phyloP scores from a whole-genome alignment of 257 asterid genomes.

The Paulownia fortunei region DNA sequence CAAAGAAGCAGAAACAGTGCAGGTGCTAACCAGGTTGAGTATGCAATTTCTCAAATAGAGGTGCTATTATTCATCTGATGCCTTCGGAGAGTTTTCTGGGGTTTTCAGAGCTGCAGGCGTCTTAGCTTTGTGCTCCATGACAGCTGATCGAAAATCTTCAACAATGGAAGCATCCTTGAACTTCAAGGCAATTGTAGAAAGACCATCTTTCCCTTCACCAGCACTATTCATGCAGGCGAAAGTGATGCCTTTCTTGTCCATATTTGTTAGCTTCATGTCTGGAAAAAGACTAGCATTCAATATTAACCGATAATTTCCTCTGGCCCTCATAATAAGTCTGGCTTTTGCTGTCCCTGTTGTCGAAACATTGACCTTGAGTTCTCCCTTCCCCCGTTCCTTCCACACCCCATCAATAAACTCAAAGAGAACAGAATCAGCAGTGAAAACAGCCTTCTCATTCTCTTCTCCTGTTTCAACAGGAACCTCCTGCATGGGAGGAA shows the following conservation, averaged over 20 bases:
- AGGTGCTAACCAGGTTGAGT: neutral
- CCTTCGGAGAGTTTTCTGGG: constrained; percentile 84
- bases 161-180: constrained; percentile 74
- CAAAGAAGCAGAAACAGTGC: neutral
- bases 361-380: constrained; percentile 72
- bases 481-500: constrained; percentile 66
- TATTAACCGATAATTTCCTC: constrained; percentile 83
- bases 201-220: constrained; percentile 68
- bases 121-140: constrained; percentile 56
- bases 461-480: constrained; percentile 80
- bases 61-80: constrained; percentile 44
- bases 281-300: constrained; percentile 88
- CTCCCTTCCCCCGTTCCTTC: constrained; percentile 98
- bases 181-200: constrained; percentile 86
- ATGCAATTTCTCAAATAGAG: neutral
- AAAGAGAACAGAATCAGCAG: constrained; percentile 72
- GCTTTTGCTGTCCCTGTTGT: constrained; percentile 63
- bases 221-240: constrained; percentile 87
- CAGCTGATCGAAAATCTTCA: constrained; percentile 68
- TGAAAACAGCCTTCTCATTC: constrained; percentile 67
- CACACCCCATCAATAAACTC: constrained; percentile 75
- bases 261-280: constrained; percentile 84
- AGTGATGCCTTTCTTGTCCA: constrained; percentile 93
- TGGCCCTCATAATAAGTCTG: constrained; percentile 86
- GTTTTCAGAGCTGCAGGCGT: constrained; percentile 50